A percentile compares a stretch with the other conserved stretches of the same genome.
These are phyloP conservation scores for Blastobotrys aristatus DNA, from an alignment of 1,139 yeast genomes.

Conservation along the genomic window DNA sequence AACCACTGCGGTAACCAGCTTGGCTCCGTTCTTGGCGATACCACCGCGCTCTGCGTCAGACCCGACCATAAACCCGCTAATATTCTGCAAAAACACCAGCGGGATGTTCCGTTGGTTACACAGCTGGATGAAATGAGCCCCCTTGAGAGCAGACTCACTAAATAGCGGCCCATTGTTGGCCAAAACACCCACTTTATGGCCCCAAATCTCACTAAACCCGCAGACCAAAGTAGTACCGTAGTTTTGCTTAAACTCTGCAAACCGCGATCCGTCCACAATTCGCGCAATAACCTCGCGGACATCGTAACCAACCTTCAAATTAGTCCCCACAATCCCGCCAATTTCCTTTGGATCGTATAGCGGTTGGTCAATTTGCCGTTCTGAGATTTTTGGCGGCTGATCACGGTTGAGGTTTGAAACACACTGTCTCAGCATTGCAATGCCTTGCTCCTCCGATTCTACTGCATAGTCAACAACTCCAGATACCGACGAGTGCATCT, in stretches of 20 bases:
- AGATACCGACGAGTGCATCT: slow-evolving; percentile 34
- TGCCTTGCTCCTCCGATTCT: slow-evolving; percentile 35
- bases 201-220: slow-evolving; percentile 33
- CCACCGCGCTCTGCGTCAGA: slow-evolving; percentile 37
- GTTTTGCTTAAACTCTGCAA: slow-evolving; percentile 33
- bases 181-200: slow-evolving; percentile 34
- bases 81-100: slow-evolving; percentile 34
- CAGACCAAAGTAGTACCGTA: slow-evolving; percentile 34
- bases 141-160: slow-evolving; percentile 34
- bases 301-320: slow-evolving; percentile 33
- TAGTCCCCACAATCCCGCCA: slow-evolving; percentile 34
- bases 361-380: slow-evolving; percentile 27
- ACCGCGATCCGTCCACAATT: slow-evolving; percentile 34
- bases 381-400: slow-evolving; percentile 7
- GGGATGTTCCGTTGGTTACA: slow-evolving; percentile 36
- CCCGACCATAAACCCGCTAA: slow-evolving; percentile 37
- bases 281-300: slow-evolving; percentile 36
- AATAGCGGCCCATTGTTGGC: slow-evolving; percentile 37
- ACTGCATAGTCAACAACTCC: slow-evolving; percentile 36
- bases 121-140: slow-evolving; percentile 35
- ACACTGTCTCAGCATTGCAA: slow-evolving; percentile 30
- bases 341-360: slow-evolving; percentile 32
- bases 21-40: slow-evolving; percentile 37
- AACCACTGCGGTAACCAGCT: slow-evolving; percentile 36
- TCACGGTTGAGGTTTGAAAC: slow-evolving; percentile 29